Evolutionary conservation across 2,329 filamentous ascomycete species (phyloP).

Genomic region (Curvularia hawaiiensis): DNA sequence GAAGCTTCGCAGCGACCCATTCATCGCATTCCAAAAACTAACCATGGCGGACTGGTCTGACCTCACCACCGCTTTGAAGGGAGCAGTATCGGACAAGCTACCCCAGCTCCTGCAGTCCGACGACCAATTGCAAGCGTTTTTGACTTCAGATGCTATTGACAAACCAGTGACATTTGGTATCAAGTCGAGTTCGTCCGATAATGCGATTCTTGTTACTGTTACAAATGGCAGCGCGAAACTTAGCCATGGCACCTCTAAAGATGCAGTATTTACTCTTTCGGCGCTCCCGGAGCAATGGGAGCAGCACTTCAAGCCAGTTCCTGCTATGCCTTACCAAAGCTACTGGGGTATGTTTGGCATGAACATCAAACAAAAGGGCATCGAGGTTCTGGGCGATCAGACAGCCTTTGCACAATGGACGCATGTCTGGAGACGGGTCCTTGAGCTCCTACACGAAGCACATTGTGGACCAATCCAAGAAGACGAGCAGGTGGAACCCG

Average conservation of each 20-base stretch:
- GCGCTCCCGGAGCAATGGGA: constrained; percentile 55
- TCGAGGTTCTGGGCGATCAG: constrained; percentile 54
- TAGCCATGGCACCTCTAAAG: constrained; percentile 36
- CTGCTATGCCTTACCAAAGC: constrained; percentile 52
- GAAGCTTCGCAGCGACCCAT: background rate
- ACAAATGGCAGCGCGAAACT: constrained; percentile 38
- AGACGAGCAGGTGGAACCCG: constrained; percentile 44
- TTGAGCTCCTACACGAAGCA: constrained; percentile 56
- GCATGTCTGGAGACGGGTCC: constrained; percentile 54
- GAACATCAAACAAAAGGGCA: constrained; percentile 58
- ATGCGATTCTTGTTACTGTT: constrained; percentile 42
- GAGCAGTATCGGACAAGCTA: constrained; percentile 39
- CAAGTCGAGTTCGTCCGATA: constrained; percentile 43
- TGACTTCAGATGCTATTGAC: constrained; percentile 42
- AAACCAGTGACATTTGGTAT: constrained; percentile 42
- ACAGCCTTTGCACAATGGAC: constrained; percentile 52
- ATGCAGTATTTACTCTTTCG: constrained; percentile 47
- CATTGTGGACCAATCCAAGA: constrained; percentile 52
- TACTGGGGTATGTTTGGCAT: constrained; percentile 55
- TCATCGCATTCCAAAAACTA: constrained; percentile 2
- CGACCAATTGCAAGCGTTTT: constrained; percentile 44
- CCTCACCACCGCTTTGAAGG: constrained; percentile 39
- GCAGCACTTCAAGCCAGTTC: constrained; percentile 52
- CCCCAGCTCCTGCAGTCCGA: constrained; percentile 42
- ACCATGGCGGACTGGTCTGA: constrained; percentile 44